Base-by-base conservation (phyloP, 352 stramenopile genomes). In the Globisporangium takayamanum region DNA sequence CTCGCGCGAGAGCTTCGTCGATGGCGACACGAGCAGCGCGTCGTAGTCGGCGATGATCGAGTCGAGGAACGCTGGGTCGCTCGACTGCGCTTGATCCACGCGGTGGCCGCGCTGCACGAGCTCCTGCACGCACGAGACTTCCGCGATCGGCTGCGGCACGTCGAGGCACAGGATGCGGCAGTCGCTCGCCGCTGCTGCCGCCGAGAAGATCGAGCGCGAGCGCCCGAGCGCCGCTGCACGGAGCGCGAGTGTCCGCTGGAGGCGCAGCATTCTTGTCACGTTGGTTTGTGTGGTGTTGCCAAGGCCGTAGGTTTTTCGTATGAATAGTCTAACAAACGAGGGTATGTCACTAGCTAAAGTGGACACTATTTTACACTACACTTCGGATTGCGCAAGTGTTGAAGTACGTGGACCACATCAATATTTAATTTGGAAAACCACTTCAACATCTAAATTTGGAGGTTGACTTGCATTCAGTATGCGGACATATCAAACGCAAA, bases 41-140 rank as follows among this genome's bases (percentile, higher is more conserved):
- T 89, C 82, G 57, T 88, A 89, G 37, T 77, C 62, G 30, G 57
- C 67, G 28, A 76, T 69, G 14, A 73, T 55, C 1, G 60, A 65
- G 2, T 57, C 55, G 42, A 86, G 52, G 50, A 47, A 50, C 28
- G 10, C 42, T 30, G 72, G 62, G 16, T 71, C 71, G 15, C 67
- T 66, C 18, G 68, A 73, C 16, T 62, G 58, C 7, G 67, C 59
- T 49, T 87, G 73, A 53, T 88, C 78, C 51, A 91, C 81, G 3
- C 53, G 30, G 63, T 89, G 76, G 59, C 81, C 81, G 57, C 81
- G 78, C 60, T 89, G 78, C 33, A 89, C 76, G 45, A 92, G 74
- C 62, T 87, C 73, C 49, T 86, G 78, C 5, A 87, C 74, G 55
- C 75, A 85, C 57, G 74, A 69, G 10, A 63, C 52, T 44, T 89